Evolutionary conservation across 805 yeast genomes (phyloP).

Genomic region (Saccharomycopsis babjevae): DNA sequence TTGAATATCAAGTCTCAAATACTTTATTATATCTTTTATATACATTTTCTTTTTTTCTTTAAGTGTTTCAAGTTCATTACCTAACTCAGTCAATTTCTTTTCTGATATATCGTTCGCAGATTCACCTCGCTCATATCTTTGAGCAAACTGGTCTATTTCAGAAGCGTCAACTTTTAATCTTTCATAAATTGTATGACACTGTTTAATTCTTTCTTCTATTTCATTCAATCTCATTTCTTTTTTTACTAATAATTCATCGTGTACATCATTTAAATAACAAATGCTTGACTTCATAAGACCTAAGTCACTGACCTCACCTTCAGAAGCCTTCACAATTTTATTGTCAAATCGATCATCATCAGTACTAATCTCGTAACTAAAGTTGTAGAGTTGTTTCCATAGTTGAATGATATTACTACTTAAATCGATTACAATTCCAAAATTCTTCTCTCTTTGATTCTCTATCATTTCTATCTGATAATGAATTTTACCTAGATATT

Average conservation of each 20-base stretch:
- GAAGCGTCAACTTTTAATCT: constrained; percentile 41
- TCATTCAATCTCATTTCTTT: constrained; percentile 28
- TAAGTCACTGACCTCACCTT: constrained; percentile 12
- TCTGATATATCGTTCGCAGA: constrained; percentile 38
- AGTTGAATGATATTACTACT: constrained; percentile 11
- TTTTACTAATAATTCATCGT: constrained; percentile 25
- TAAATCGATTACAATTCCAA: constrained; percentile 10
- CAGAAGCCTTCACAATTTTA: constrained; percentile 13
- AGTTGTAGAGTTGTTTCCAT: constrained; percentile 11
- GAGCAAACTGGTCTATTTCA: constrained; percentile 31
- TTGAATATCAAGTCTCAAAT: constrained; percentile 48
- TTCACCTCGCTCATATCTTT: background rate
- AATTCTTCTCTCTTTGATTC: constrained; percentile 16
- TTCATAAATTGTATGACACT: constrained; percentile 45
- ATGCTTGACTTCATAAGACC: constrained; percentile 18
- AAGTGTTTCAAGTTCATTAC: constrained; percentile 47
- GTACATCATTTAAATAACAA: constrained; percentile 25
- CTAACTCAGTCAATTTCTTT: constrained; percentile 38
- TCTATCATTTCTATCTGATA: constrained; percentile 15
- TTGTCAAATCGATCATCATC: constrained; percentile 3
- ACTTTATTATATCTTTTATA: constrained; percentile 58
- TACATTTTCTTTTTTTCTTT: constrained; percentile 49
- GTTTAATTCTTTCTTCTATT: constrained; percentile 23
- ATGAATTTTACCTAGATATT: constrained; percentile 13
- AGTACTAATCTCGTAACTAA: background rate